Percentiles rank a stretch among this genome's conserved stretches.
Conservation (phyloP, 306 rosid genomes). For the Betula pendula region DNA sequence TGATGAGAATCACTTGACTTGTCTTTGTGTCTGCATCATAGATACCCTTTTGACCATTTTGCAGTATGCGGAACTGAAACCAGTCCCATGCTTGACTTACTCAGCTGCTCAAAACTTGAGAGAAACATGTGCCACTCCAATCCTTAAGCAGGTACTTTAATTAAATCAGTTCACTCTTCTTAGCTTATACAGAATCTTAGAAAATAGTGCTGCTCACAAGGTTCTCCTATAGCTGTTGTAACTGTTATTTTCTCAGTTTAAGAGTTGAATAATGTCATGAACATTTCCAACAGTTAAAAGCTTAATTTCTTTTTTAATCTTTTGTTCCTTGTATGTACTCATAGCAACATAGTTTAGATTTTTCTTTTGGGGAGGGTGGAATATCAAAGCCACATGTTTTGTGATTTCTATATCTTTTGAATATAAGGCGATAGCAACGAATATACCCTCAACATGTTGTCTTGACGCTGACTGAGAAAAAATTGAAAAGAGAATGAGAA, state of each 20-base stretch:
- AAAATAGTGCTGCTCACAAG: neutral
- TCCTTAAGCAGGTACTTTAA: constrained; percentile 77
- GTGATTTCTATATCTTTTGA: neutral
- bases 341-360: neutral
- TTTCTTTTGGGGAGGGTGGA: neutral
- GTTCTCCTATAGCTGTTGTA: constrained; percentile 12
- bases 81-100: constrained; percentile 93
- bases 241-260: neutral
- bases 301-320: too few relatives aligned
- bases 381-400: neutral
- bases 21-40: constrained; percentile 12
- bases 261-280: neutral
- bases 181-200: constrained; percentile 2
- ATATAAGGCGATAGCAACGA: neutral
- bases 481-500: neutral
- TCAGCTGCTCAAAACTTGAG: constrained; percentile 65
- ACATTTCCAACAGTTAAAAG: neutral
- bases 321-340: neutral
- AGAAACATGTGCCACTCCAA: constrained; percentile 80
- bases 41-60: constrained; percentile 23
- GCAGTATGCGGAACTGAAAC: constrained; percentile 98
- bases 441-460: neutral
- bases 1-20: neutral
- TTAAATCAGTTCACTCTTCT: constrained; percentile 20
- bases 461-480: too few relatives aligned